Percentiles rank a stretch among this genome's conserved stretches.
These are phyloP conservation scores for Rhodofomes roseus DNA, from an alignment of 1,284 basidiomycete species.

Conservation along the genomic window DNA sequence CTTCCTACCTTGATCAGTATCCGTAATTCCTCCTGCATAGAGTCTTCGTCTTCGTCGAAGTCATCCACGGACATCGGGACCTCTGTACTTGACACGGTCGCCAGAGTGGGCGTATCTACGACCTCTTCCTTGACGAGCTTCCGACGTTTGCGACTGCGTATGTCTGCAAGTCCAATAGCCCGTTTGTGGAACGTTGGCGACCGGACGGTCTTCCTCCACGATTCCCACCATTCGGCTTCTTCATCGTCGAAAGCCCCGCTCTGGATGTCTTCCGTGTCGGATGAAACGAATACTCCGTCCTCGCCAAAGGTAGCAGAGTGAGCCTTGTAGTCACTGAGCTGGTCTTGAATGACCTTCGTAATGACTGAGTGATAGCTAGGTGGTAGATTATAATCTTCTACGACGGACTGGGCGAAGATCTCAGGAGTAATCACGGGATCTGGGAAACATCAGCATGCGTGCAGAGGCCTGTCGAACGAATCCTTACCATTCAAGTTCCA, in stretches of 20 bases:
- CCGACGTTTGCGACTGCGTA: constrained; percentile 32
- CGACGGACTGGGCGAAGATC: constrained; percentile 83
- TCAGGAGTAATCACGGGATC: constrained; percentile 90
- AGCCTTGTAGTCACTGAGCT: constrained; percentile 76
- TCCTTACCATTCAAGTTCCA: constrained; percentile 90
- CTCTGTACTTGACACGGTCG: constrained; percentile 10
- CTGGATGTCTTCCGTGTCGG: constrained; percentile 30
- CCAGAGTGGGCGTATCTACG: constrained; percentile 10
- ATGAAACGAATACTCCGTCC: constrained; percentile 27
- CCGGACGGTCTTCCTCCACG: constrained; percentile 58
- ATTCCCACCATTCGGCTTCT: constrained; percentile 63
- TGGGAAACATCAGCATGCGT: constrained; percentile 26
- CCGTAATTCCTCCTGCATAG: constrained; percentile 78
- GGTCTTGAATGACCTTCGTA: constrained; percentile 83
- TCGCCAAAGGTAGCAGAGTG: constrained; percentile 44
- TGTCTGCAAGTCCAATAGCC: constrained; percentile 17
- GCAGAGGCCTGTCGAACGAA: constrained; percentile 4
- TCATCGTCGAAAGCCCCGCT: constrained; percentile 50
- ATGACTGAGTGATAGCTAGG: constrained; percentile 73
- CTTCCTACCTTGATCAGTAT: constrained; percentile 77
- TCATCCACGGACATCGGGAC: constrained; percentile 25
- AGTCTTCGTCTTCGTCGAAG: constrained; percentile 49
- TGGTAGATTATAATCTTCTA: constrained; percentile 88
- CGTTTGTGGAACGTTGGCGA: constrained; percentile 31
- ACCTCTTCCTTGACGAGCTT: constrained; percentile 31